Evolutionary conservation across 805 yeast genomes (phyloP), one percentile per base, ranked within the genome.

Genomic region (Danielia reshetovae): DNA sequence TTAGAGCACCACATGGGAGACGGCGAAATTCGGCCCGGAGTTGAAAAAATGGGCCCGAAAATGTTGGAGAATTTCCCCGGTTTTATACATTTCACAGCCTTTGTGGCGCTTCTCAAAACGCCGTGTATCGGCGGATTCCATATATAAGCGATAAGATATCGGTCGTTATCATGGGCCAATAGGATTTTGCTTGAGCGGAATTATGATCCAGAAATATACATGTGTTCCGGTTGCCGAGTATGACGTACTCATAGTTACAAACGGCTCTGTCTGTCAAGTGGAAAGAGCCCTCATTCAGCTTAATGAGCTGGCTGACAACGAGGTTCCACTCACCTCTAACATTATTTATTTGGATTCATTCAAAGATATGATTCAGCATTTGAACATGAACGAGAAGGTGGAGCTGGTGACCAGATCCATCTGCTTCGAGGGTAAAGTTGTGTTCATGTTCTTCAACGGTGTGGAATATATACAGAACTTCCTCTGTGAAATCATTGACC

Each of bases 361-460:
- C 28, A 43, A 42, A 18, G 46, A 45, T 19, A 45, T 59, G 29
- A 35, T 51, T 3, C 14, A 29, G 9, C 48, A 53, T 38, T 41
- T 57, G 30, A 8, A 19, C 31, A 19, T 34, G 12, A 34, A 27
- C 16, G 29, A 29, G 16, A 12, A 32, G 23, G 30, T 33, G 36
- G 13, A 17, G 24, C 12, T n/a, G 16, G 3, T 7, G 7, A 9
- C 13, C 17, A 14, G 18, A 11, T 15, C 11, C 17, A 13, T n/a
- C 18, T n/a, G 16, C 23, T 57, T 55, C 34, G 38, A 42, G 7
- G 68, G 62, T 2, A 57, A 57, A 36, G 55, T 60, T 7, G 34
- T 63, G 18, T 61, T 63, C 30, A 62, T 63, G 68, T 63, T 61
- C 26, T 63, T 63, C 43, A 46, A 62, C 27, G 67, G 66, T 1